A percentile compares a stretch with the other conserved stretches of the same genome.
These are phyloP conservation scores for Gremmenia infestans DNA, from an alignment of 2,329 filamentous ascomycete species.

Conservation along the genomic window DNA sequence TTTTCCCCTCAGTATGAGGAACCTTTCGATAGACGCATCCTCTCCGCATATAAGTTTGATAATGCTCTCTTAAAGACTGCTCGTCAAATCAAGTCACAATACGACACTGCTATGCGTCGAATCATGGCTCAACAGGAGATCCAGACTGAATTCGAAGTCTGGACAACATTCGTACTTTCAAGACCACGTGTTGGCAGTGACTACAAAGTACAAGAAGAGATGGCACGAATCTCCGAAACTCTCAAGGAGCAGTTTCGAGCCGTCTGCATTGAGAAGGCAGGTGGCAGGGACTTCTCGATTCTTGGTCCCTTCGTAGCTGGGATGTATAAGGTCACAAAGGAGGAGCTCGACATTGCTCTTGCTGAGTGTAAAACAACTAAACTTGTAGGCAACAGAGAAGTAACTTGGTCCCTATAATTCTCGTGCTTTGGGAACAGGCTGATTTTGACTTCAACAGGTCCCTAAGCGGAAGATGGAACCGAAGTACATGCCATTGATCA, in stretches of 20 bases:
- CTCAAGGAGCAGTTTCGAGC: conserved; percentile 67
- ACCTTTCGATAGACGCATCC: conserved; percentile 71
- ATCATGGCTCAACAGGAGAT: conserved; percentile 85
- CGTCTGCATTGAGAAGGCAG: conserved; percentile 60
- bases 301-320: conserved; percentile 74
- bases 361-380: conserved; percentile 40
- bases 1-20: conserved; percentile 70
- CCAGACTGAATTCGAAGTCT: conserved; percentile 85
- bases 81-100: conserved; percentile 64
- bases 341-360: conserved; percentile 59
- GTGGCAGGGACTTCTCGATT: conserved; percentile 50
- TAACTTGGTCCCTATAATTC: conserved; percentile 9
- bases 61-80: conserved; percentile 53
- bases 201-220: conserved; percentile 83
- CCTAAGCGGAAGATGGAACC: neutral
- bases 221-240: conserved; percentile 61
- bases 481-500: neutral
- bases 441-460: neutral
- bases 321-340: conserved; percentile 79
- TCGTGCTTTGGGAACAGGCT: neutral
- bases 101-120: conserved; percentile 71
- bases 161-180: conserved; percentile 76
- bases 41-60: conserved; percentile 55
- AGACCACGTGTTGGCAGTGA: conserved; percentile 68
- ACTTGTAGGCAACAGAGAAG: conserved; percentile 34